Percentiles rank a stretch among this genome's conserved stretches.
These are phyloP conservation scores for Taphrina pruni DNA, from an alignment of 1,139 yeast genomes.

Conservation along the genomic window DNA sequence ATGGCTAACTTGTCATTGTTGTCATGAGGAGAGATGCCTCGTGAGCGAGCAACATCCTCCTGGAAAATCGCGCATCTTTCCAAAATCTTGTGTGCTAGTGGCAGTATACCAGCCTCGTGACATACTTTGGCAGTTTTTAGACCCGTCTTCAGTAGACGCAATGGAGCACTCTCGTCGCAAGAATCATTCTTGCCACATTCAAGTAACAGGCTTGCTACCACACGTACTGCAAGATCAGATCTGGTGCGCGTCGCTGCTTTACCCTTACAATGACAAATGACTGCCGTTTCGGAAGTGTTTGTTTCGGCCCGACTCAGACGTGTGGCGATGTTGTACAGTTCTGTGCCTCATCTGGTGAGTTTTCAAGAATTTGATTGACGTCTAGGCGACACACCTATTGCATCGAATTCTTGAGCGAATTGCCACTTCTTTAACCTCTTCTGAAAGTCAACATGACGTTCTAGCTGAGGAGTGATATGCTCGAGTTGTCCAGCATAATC, in stretches of 20 bases:
- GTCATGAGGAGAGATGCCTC: no score
- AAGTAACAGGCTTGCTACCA: constrained; percentile 20
- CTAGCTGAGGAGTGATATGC: constrained; percentile 25
- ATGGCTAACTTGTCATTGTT: neutral
- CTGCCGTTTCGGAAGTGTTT: constrained; percentile 3
- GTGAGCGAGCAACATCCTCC: constrained; percentile 15
- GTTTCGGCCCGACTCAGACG: constrained; percentile 9
- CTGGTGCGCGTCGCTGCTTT: neutral
- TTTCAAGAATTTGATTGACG: neutral
- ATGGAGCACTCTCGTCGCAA: constrained; percentile 4
- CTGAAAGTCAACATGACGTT: constrained; percentile 30
- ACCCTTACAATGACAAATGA: constrained; percentile 18
- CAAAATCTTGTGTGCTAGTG: constrained; percentile 25
- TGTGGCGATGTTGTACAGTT: constrained; percentile 23
- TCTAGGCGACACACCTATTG: constrained; percentile 11
- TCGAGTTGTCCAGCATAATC: constrained; percentile 20
- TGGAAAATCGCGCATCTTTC: constrained; percentile 15
- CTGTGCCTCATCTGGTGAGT: constrained; percentile 26
- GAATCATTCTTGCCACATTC: constrained; percentile 21
- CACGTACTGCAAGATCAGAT: constrained; percentile 22
- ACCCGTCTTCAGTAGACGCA: constrained; percentile 12
- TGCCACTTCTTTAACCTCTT: constrained; percentile 21
- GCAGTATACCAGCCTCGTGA: constrained; percentile 6
- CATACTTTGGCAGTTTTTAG: constrained; percentile 25
- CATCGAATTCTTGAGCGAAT: constrained; percentile 27